Percentiles rank a stretch among this genome's conserved stretches.
These are phyloP conservation scores for Cryptococcus amylolentus DNA, from an alignment of 1,284 basidiomycete genomes.

Conservation along the genomic window DNA sequence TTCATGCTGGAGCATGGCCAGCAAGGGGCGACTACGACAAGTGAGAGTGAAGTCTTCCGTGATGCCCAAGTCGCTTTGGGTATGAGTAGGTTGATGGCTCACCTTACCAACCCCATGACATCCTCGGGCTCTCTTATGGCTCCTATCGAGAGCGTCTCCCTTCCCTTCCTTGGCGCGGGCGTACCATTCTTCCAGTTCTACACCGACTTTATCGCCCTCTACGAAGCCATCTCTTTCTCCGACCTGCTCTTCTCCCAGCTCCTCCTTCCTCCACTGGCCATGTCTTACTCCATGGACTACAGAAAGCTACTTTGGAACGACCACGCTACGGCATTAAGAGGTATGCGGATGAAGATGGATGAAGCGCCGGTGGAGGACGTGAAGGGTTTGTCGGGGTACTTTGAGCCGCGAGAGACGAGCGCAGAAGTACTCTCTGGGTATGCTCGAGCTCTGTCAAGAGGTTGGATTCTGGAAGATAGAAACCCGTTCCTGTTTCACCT, in stretches of 20 bases:
- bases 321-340: conserved; percentile 59
- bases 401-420: conserved; percentile 69
- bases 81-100: conserved; percentile 59
- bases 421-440: conserved; percentile 60
- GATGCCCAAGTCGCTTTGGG: conserved; percentile 56
- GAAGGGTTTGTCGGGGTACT: conserved; percentile 58
- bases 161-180: conserved; percentile 61
- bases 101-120: conserved; percentile 49
- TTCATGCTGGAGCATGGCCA: conserved; percentile 85
- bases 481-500: conserved; percentile 62
- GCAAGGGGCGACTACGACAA: conserved; percentile 49
- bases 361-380: conserved; percentile 34
- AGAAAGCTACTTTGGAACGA: conserved; percentile 81
- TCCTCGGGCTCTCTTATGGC: not conserved
- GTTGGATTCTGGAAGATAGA: conserved; percentile 41
- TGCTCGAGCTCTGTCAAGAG: conserved; percentile 44
- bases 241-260: conserved; percentile 71
- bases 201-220: conserved; percentile 83
- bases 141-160: conserved; percentile 60
- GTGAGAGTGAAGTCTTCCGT: conserved; percentile 53
- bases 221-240: conserved; percentile 85
- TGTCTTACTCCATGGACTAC: conserved; percentile 73
- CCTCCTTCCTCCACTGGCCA: conserved; percentile 69
- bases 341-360: conserved; percentile 51
- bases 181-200: conserved; percentile 89